Evolutionary conservation across 495 filamentous ascomycete genomes (phyloP).

Genomic region (Trypethelium eluteriae): DNA sequence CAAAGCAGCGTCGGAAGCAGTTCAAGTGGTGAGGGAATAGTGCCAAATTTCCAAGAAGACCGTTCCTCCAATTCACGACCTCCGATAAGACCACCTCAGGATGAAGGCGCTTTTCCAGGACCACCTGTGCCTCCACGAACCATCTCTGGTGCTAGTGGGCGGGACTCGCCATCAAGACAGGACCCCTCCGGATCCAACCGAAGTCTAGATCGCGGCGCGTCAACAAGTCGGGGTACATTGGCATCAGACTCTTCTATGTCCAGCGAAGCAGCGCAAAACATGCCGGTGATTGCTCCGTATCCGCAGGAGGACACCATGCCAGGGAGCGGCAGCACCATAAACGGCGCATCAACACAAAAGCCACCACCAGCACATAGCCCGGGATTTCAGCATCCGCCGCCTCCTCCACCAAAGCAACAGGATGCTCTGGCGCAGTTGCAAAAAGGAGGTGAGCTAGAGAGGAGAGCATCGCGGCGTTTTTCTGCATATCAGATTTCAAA

Average conservation of each 20-base stretch:
- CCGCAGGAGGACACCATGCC: conserved; percentile 50
- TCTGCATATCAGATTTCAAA: conserved; percentile 94
- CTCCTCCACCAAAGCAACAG: conserved; percentile 64
- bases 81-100: conserved; percentile 39
- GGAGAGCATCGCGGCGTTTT: conserved; percentile 84
- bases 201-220: conserved; percentile 40
- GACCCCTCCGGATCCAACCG: conserved; percentile 31
- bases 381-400: conserved; percentile 31
- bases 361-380: conserved; percentile 54
- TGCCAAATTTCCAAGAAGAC: conserved; percentile 59
- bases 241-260: conserved; percentile 45
- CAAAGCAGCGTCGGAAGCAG: conserved; percentile 48
- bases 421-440: conserved; percentile 89
- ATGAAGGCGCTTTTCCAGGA: conserved; percentile 45
- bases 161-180: conserved; percentile 30
- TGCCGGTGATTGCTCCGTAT: conserved; percentile 59
- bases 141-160: conserved; percentile 34
- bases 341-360: conserved; percentile 48
- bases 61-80: conserved; percentile 17
- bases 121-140: conserved; percentile 41
- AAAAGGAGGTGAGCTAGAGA: conserved; percentile 82
- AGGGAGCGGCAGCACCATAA: conserved; percentile 28
- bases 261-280: conserved; percentile 60
- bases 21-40: conserved; percentile 51
- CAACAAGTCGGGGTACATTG: conserved; percentile 32